Evolutionary conservation across 495 filamentous ascomycete species (phyloP).

Genomic region (Thermothielavioides terrestris): DNA sequence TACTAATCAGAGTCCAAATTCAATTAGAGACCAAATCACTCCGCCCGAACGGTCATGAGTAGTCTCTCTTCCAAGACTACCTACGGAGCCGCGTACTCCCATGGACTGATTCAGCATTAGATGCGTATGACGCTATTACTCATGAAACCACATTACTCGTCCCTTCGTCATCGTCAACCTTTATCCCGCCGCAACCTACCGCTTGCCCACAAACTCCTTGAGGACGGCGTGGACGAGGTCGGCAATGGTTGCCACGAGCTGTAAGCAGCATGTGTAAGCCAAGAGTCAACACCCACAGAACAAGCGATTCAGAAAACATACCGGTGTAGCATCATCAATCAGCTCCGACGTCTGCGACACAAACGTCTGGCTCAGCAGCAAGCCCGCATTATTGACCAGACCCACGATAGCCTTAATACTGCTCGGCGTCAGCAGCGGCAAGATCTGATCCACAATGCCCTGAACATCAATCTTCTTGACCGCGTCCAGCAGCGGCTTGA

Average conservation of each 20-base stretch:
- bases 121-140: too few relatives aligned
- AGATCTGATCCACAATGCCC: slow-evolving; percentile 28
- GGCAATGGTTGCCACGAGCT: slow-evolving; percentile 30
- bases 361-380: slow-evolving; percentile 31
- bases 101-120: too few relatives aligned
- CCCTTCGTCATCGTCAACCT: neutral
- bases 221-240: slow-evolving; percentile 29
- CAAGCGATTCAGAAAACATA: slow-evolving; percentile 21
- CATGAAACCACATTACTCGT: too few relatives aligned
- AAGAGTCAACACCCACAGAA: neutral
- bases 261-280: slow-evolving; percentile 6
- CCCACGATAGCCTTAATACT: slow-evolving; percentile 35
- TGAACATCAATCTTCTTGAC: slow-evolving; percentile 30
- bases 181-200: neutral
- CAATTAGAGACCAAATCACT: too few relatives aligned
- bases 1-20: too few relatives aligned
- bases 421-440: slow-evolving; percentile 34
- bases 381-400: slow-evolving; percentile 34
- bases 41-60: too few relatives aligned
- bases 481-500: slow-evolving; percentile 27
- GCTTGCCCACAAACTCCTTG: slow-evolving; percentile 26
- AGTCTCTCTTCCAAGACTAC: too few relatives aligned
- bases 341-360: slow-evolving; percentile 41
- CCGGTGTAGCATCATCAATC: slow-evolving; percentile 44
- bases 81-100: too few relatives aligned